Evolutionary conservation across 1,284 basidiomycete species (phyloP).

Genomic region (Trichosporon faecale): DNA sequence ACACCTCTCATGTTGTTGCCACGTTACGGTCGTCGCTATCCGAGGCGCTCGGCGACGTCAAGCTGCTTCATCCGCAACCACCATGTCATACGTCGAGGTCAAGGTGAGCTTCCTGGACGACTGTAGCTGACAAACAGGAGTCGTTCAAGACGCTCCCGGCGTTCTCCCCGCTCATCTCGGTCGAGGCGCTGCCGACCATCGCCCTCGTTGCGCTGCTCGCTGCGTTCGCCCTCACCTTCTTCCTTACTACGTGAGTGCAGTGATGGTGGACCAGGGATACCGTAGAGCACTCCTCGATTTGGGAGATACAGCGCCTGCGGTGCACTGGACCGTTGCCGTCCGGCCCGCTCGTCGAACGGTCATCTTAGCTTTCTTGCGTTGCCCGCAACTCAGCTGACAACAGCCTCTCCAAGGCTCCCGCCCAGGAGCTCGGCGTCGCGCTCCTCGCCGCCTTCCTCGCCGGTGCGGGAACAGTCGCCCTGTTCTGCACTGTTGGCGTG

Average conservation of each 20-base stretch:
- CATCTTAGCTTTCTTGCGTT: too few species aligned
- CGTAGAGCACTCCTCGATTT: too few species aligned
- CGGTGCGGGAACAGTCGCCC: slow-evolving; percentile 77
- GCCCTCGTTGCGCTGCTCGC: slow-evolving; percentile 67
- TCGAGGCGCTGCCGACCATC: slow-evolving; percentile 65
- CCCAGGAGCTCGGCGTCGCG: slow-evolving; percentile 63
- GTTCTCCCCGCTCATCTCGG: slow-evolving; percentile 67
- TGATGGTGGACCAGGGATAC: not conserved
- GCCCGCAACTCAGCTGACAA: slow-evolving; percentile 14
- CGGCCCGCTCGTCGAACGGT: too few species aligned
- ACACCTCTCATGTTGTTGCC: not conserved
- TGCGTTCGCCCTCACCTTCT: slow-evolving; percentile 78
- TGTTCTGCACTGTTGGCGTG: slow-evolving; percentile 81
- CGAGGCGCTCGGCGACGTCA: not conserved
- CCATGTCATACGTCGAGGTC: slow-evolving; percentile 19
- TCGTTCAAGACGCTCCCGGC: slow-evolving; percentile 59
- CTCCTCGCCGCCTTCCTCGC: slow-evolving; percentile 70
- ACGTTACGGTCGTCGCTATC: not conserved
- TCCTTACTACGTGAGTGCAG: slow-evolving; percentile 73
- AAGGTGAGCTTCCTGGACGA: slow-evolving; percentile 18
- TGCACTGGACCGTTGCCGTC: too few species aligned
- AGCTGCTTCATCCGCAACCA: not conserved
- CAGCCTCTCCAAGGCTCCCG: slow-evolving; percentile 21
- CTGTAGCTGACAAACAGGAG: slow-evolving; percentile 52
- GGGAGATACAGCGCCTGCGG: too few species aligned